Percentiles rank a stretch among this genome's conserved stretches.
These are phyloP conservation scores for Hemileccinum rubropunctum DNA, from an alignment of 768 basidiomycete species.

Conservation along the genomic window DNA sequence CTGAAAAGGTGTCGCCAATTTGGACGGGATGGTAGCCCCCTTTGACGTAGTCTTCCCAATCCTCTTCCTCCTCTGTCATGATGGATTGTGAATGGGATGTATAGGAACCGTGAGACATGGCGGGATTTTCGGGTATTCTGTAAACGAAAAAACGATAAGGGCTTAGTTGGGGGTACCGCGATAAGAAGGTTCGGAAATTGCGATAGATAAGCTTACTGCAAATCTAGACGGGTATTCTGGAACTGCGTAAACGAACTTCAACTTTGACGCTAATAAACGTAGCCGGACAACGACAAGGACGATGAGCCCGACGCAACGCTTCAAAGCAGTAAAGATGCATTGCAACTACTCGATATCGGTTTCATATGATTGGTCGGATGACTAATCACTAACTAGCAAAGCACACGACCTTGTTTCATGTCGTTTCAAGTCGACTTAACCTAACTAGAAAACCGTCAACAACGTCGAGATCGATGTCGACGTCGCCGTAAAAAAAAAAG, in stretches of 20 bases:
- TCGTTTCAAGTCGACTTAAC: no score
- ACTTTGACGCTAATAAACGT: neutral
- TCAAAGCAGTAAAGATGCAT: neutral
- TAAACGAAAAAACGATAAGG: slow-evolving; percentile 33
- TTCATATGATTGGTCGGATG: slow-evolving; percentile 31
- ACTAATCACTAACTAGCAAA: slow-evolving; percentile 25
- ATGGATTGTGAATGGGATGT: slow-evolving; percentile 72
- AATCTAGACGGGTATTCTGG: slow-evolving; percentile 28
- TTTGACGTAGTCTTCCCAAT: slow-evolving; percentile 85
- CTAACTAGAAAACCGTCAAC: no score
- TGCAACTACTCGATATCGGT: neutral
- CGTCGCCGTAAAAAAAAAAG: no score
- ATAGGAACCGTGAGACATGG: slow-evolving; percentile 72
- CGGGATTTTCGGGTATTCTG: slow-evolving; percentile 34
- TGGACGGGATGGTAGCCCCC: slow-evolving; percentile 92
- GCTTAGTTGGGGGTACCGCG: slow-evolving; percentile 20
- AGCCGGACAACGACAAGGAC: neutral
- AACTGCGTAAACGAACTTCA: neutral
- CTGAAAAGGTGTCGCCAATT: slow-evolving; percentile 88
- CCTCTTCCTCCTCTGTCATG: slow-evolving; percentile 91
- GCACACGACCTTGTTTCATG: slow-evolving; percentile 16
- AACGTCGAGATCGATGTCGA: no score
- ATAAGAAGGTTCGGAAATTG: slow-evolving; percentile 28
- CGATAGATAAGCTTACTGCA: slow-evolving; percentile 32
- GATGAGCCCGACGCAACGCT: neutral